phyloP scores from a whole-genome alignment of 139 green algal species.

The Spirogloea muscicola region DNA sequence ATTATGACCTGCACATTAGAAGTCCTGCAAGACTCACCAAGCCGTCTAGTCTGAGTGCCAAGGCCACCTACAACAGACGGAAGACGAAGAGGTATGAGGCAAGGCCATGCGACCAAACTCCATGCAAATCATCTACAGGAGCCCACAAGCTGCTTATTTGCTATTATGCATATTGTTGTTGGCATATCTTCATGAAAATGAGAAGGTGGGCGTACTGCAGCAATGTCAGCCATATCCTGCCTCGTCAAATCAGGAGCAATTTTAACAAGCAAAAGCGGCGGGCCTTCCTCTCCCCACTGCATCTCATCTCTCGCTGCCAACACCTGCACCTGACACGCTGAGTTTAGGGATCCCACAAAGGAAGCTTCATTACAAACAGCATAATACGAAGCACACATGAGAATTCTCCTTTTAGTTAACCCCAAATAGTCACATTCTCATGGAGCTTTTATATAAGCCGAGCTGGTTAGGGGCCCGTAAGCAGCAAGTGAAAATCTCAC shows the following conservation, averaged over 20 bases:
- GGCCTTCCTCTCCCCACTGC: conserved; percentile 51
- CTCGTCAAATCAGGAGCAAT: conserved; percentile 85
- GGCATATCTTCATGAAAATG: conserved; percentile 73
- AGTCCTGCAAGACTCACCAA: conserved; percentile 3
- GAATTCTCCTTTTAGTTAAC: too few species aligned
- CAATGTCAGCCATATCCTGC: conserved; percentile 77
- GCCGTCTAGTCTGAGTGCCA: conserved; percentile 14
- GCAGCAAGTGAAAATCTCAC: conserved; percentile 12
- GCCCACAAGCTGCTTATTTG: not conserved
- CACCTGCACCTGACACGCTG: too few species aligned
- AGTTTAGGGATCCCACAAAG: too few species aligned
- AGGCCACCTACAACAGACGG: not conserved
- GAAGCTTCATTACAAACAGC: not conserved
- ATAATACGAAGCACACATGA: not conserved
- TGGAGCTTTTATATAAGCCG: not conserved
- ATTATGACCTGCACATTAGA: too few species aligned
- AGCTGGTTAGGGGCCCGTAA: not conserved
- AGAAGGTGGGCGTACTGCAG: conserved; percentile 59
- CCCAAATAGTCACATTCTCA: too few species aligned
- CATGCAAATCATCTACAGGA: conserved; percentile 17
- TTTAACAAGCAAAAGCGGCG: conserved; percentile 84
- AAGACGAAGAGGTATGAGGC: not conserved
- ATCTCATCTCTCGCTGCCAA: conserved; percentile 63
- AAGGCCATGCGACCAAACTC: not conserved
- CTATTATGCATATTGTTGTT: not conserved